phyloP scores from a whole-genome alignment of 805 yeast species.

The Candida germanica region DNA sequence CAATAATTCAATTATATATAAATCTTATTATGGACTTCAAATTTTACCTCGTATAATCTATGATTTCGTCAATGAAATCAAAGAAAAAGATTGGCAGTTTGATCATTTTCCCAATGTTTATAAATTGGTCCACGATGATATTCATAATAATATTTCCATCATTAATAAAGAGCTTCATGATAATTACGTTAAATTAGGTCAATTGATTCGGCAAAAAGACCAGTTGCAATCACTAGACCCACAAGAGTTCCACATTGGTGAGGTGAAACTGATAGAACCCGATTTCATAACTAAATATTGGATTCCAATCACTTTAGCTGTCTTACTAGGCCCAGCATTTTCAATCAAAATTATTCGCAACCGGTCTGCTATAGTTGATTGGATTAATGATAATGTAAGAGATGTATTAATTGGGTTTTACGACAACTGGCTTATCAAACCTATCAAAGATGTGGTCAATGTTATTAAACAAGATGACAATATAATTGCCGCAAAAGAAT shows the following conservation, averaged over 20 bases:
- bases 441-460: slow-evolving; percentile 64
- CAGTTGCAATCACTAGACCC: slow-evolving; percentile 2
- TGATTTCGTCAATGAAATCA: slow-evolving; percentile 5
- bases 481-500: slow-evolving; percentile 71
- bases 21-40: slow-evolving; percentile 33
- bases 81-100: slow-evolving; percentile 1
- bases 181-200: slow-evolving; percentile 13
- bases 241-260: background rate
- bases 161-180: slow-evolving; percentile 22
- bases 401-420: slow-evolving; percentile 68
- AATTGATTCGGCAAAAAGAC: slow-evolving; percentile 9
- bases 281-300: slow-evolving; percentile 48
- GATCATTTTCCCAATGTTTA: slow-evolving; percentile 5
- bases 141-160: slow-evolving; percentile 18
- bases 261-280: slow-evolving; percentile 8
- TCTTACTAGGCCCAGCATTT: slow-evolving; percentile 54
- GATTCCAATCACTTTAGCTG: slow-evolving; percentile 49
- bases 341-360: slow-evolving; percentile 44
- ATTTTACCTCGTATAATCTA: slow-evolving; percentile 27
- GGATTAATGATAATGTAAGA: slow-evolving; percentile 56
- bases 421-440: slow-evolving; percentile 80
- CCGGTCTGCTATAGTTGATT: slow-evolving; percentile 49
- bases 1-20: slow-evolving; percentile 21
- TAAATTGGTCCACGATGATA: slow-evolving; percentile 23
- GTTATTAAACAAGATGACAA: slow-evolving; percentile 78